phyloP scores from a whole-genome alignment of 352 stramenopile genomes.

The Globisporangium radiosum region DNA sequence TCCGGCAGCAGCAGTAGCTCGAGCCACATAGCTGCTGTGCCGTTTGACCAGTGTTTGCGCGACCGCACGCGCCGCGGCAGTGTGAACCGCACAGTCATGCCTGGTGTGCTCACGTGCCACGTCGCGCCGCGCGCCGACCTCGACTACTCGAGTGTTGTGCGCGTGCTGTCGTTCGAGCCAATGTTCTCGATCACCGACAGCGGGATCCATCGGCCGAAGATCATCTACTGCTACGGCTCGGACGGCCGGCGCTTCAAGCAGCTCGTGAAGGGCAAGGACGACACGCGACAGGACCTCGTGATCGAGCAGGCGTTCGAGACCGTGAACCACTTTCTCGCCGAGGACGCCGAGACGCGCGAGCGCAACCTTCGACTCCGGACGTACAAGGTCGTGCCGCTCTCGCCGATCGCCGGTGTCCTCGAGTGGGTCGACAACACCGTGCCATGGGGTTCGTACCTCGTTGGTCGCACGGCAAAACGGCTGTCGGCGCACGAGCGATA shows the following conservation, averaged over 20 bases:
- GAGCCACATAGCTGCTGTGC: conserved; percentile 1
- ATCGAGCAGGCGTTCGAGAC: conserved; percentile 89
- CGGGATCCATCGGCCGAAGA: conserved; percentile 96
- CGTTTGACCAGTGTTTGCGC: conserved; percentile 74
- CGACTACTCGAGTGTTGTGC: conserved; percentile 79
- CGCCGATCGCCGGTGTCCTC: conserved; percentile 92
- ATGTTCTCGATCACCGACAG: conserved; percentile 92
- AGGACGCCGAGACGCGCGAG: conserved; percentile 50
- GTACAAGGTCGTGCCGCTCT: conserved; percentile 93
- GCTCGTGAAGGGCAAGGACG: conserved; percentile 93
- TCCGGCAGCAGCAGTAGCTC: conserved; percentile 1
- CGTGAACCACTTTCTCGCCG: conserved; percentile 83
- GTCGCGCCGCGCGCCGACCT: conserved; percentile 62
- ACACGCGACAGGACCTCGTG: conserved; percentile 84
- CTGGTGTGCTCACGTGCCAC: conserved; percentile 68
- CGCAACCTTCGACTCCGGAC: conserved; percentile 90
- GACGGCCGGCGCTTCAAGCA: conserved; percentile 92
- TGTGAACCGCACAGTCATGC: conserved; percentile 46
- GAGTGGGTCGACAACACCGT: conserved; percentile 98
- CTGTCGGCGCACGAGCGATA: conserved; percentile 91
- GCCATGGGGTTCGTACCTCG: conserved; percentile 91
- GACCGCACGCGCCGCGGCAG: conserved; percentile 30
- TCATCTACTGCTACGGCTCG: conserved; percentile 93
- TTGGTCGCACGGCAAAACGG: conserved; percentile 35
- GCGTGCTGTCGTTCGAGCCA: conserved; percentile 87